Evolutionary conservation across 2,329 filamentous ascomycete species (phyloP).

Genomic region (Aureobasidium pullulans): DNA sequence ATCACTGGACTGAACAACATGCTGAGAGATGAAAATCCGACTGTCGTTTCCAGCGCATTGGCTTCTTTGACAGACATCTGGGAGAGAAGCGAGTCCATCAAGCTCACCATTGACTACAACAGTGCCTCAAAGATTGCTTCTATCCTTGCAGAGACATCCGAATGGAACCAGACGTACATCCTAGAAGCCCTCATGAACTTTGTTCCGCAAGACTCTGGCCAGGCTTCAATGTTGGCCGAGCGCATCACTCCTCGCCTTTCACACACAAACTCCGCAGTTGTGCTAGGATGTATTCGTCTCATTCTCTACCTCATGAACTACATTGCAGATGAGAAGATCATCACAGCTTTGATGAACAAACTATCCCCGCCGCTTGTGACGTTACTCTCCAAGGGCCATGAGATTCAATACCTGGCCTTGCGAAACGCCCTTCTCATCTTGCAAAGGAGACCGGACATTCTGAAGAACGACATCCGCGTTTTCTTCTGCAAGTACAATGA

Average conservation of each 20-base stretch:
- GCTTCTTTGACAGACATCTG: conserved; percentile 94
- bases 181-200: conserved; percentile 97
- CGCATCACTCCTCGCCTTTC: conserved; percentile 91
- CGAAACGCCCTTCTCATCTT: conserved; percentile 90
- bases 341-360: conserved; percentile 80
- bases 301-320: conserved; percentile 99
- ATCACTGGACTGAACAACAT: conserved; percentile 87
- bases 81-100: conserved; percentile 95
- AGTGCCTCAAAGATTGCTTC: conserved; percentile 98
- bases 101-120: conserved; percentile 92
- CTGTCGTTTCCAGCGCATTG: conserved; percentile 88
- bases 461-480: conserved; percentile 93
- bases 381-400: conserved; percentile 86
- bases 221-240: conserved; percentile 84
- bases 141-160: conserved; percentile 91
- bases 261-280: conserved; percentile 93
- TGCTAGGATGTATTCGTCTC: conserved; percentile 90
- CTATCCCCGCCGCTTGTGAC: conserved; percentile 92
- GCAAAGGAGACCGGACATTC: conserved; percentile 83
- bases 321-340: conserved; percentile 83
- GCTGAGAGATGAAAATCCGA: conserved; percentile 92
- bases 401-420: conserved; percentile 95
- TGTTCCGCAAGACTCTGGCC: conserved; percentile 81
- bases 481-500: conserved; percentile 99
- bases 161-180: conserved; percentile 99